These are phyloP conservation scores for Epipyxis sp. DNA, from an alignment of 108 stramenopile genomes.

Conservation along the genomic window DNA sequence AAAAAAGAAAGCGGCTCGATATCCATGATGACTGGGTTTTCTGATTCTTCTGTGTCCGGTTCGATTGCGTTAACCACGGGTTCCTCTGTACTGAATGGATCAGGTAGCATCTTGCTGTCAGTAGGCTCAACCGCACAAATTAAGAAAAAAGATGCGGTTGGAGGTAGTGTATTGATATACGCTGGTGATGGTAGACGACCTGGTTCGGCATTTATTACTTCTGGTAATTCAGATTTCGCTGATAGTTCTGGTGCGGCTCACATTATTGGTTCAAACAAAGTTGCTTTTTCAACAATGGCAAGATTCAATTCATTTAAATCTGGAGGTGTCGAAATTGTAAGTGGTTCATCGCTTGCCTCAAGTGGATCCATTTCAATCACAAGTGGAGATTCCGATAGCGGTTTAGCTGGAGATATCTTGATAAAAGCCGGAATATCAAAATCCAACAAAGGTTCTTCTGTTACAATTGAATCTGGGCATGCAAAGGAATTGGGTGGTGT, in stretches of 20 bases:
- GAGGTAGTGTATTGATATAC: not conserved
- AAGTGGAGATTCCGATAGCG: not conserved
- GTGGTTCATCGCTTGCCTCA: not conserved
- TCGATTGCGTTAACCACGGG: not conserved
- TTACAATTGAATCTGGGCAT: too few relatives aligned
- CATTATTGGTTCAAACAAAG: too few relatives aligned
- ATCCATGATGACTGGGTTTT: not conserved
- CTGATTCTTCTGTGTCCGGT: not conserved
- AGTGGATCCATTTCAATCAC: not conserved
- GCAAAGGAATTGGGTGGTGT: too few relatives aligned
- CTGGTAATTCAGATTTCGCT: slow-evolving; percentile 5
- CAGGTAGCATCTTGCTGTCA: not conserved
- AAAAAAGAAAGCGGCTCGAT: not conserved
- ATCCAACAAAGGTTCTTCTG: too few relatives aligned
- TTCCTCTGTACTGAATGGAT: not conserved
- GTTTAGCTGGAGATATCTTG: too few relatives aligned
- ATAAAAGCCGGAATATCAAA: too few relatives aligned
- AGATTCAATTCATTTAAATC: not conserved
- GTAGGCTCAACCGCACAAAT: too few relatives aligned
- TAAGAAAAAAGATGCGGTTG: not conserved
- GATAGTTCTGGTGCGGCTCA: too few relatives aligned
- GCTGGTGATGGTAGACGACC: not conserved
- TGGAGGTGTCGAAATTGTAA: not conserved
- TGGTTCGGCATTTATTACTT: not conserved
- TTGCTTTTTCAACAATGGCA: too few relatives aligned